Percentiles rank a stretch among this genome's conserved stretches.
Conservation (phyloP, 139 green algal species). For the Chlorella sp. region DNA sequence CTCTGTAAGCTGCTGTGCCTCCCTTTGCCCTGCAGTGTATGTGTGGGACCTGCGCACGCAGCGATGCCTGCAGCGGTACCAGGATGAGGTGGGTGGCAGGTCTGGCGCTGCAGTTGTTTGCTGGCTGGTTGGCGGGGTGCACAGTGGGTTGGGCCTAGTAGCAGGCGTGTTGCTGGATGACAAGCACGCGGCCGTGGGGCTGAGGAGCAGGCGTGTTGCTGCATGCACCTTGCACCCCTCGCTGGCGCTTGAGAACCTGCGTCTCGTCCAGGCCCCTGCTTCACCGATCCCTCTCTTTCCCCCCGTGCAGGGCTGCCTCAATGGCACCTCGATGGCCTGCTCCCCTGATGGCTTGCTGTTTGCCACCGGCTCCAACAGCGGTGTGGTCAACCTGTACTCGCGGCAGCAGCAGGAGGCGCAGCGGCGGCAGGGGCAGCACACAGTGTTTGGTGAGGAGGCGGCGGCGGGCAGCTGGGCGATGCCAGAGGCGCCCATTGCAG, state of each 20-base stretch:
- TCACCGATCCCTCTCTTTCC: too few relatives aligned
- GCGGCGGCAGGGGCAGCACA: not conserved
- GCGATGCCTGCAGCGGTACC: slow-evolving; percentile 74
- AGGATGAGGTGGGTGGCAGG: slow-evolving; percentile 66
- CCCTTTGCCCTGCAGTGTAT: slow-evolving; percentile 64
- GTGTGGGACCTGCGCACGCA: slow-evolving; percentile 93
- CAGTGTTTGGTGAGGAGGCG: not conserved
- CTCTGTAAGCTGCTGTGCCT: not conserved
- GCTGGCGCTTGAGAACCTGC: too few relatives aligned
- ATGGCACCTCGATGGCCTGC: slow-evolving; percentile 63
- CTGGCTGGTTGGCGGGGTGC: too few relatives aligned
- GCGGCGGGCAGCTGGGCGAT: not conserved
- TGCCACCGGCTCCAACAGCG: slow-evolving; percentile 69
- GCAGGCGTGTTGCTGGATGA: too few relatives aligned
- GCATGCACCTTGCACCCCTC: too few relatives aligned
- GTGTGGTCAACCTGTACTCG: slow-evolving; percentile 94
- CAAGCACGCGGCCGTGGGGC: too few relatives aligned
- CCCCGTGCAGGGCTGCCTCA: slow-evolving; percentile 56
- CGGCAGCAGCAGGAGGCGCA: slow-evolving; percentile 6
- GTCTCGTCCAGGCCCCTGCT: too few relatives aligned
- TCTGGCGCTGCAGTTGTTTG: too few relatives aligned
- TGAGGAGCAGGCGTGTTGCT: too few relatives aligned
- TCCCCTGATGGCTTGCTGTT: slow-evolving; percentile 69
- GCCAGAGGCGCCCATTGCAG: slow-evolving; percentile 5
- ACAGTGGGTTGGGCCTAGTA: too few relatives aligned